Evolutionary conservation across 139 green algal species (phyloP), one percentile per base, ranked within the genome.

Genomic region (Volvox reticuliferus): DNA sequence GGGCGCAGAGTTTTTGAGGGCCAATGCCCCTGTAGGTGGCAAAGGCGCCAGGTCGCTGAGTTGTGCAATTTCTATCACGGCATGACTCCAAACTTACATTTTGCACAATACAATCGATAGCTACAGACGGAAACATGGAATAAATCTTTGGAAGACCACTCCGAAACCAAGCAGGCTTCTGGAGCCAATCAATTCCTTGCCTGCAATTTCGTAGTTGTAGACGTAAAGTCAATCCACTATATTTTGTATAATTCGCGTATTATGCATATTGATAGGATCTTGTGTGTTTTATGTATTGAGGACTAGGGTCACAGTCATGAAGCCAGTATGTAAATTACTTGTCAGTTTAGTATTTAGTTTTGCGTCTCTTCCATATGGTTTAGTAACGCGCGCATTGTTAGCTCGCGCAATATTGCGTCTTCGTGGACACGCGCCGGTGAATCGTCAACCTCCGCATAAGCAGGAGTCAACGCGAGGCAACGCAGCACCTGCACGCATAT

Each of bases 261-360:
- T n/a, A n/a, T n/a, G n/a, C n/a, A n/a, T 75, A 75, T 12, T 75
- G 9, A 55, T 55, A 55, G 5, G 44, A 75, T 26, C 67, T 6
- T 75, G 12, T 12, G 14, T 75, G 14, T 55, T 55, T 55, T 9
- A 55, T 55, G 16, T 73, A 12, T 73, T 24, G 65, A 79, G 30
- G 24, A 79, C 71, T 79, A 79, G 71, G 71, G 71, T 79, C 22
- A 79, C 32, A 79, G 22, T 2, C 71, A 79, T 79, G 71, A 79
- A 79, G 71, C 71, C 71, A 32, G 28, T 79, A 9, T 79, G 71
- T 35, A 79, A 20, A 35, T 35, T 79, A 30, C 71, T 79, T 18
- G 24, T 79, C 22, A 79, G 18, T 30, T 18, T 79, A 36, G 71
- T 79, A 35, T n/a, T 79, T 35, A 32, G 26, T 79, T 30, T 79